phyloP scores from a whole-genome alignment of 352 stramenopile genomes.

The Stephanocyclus meneghinianus region DNA sequence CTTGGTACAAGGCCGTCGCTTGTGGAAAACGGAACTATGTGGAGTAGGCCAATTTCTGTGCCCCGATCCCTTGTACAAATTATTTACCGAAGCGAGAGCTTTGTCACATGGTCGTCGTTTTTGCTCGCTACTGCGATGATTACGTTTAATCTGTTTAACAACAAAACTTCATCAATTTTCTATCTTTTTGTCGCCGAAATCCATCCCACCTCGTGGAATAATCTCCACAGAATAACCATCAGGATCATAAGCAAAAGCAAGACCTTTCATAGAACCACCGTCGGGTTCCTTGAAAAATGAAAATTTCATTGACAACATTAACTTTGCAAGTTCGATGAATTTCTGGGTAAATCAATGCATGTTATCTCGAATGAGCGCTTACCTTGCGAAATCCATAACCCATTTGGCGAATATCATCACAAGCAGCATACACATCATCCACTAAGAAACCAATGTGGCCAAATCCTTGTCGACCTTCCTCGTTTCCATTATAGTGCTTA shows the following conservation, averaged over 20 bases:
- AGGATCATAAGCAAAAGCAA: conserved; percentile 85
- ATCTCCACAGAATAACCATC: conserved; percentile 86
- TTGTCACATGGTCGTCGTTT: not conserved
- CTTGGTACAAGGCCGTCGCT: conserved; percentile 48
- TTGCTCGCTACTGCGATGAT: not conserved
- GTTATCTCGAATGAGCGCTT: not conserved
- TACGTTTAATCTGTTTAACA: not conserved
- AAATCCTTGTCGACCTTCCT: conserved; percentile 85
- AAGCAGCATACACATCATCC: conserved; percentile 87
- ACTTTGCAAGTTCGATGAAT: not conserved
- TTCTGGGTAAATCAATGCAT: not conserved
- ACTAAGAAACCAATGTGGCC: conserved; percentile 86
- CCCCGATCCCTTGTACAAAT: too few relatives aligned
- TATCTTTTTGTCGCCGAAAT: conserved; percentile 69
- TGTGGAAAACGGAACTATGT: not conserved
- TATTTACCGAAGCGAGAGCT: not conserved
- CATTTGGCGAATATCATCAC: conserved; percentile 84
- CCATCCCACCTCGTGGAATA: conserved; percentile 74
- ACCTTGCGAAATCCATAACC: conserved; percentile 87
- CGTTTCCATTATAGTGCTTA: conserved; percentile 87
- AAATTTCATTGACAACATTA: not conserved
- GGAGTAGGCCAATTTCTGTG: not conserved
- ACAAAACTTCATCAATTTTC: conserved; percentile 14
- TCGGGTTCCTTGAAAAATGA: conserved; percentile 55
- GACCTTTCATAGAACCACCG: conserved; percentile 84